These are phyloP conservation scores for Arctium minus DNA, from an alignment of 129 eudicot species.

Conservation along the genomic window DNA sequence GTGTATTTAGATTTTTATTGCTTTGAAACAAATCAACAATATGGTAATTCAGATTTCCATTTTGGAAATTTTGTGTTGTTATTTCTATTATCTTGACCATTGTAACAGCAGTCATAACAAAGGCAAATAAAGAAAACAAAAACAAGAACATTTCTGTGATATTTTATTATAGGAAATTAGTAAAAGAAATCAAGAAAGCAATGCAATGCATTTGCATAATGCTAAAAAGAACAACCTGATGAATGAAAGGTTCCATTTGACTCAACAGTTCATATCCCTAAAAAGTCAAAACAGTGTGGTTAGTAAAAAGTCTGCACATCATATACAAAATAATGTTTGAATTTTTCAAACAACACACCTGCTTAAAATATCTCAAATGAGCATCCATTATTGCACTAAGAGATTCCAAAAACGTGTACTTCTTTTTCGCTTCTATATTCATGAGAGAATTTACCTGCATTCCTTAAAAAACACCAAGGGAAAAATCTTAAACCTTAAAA, in stretches of 20 bases:
- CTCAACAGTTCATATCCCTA: slow-evolving; percentile 83
- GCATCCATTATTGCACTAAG: slow-evolving; percentile 99
- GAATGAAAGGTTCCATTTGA: slow-evolving; percentile 94
- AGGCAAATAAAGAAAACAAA: no score
- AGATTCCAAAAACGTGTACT: slow-evolving; percentile 89
- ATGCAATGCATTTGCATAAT: no score
- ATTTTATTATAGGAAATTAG: no score
- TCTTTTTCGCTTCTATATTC: slow-evolving; percentile 92
- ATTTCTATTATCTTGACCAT: neutral
- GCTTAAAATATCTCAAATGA: slow-evolving; percentile 89
- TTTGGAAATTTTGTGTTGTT: neutral
- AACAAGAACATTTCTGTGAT: no score
- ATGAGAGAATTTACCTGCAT: slow-evolving; percentile 86
- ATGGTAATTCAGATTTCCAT: neutral
- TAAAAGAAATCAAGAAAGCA: no score
- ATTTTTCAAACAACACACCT: slow-evolving; percentile 43
- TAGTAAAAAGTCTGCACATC: neutral
- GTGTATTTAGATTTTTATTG: neutral
- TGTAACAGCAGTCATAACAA: no score
- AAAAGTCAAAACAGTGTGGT: slow-evolving; percentile 19
- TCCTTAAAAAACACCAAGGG: slow-evolving; percentile 57
- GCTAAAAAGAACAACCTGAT: slow-evolving; percentile 41
- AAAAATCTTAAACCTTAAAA: slow-evolving; percentile 30
- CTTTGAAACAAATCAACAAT: neutral
- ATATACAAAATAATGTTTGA: neutral